phyloP scores from a whole-genome alignment of 176 grass and related monocot genomes.

The Panicum miliaceum region DNA sequence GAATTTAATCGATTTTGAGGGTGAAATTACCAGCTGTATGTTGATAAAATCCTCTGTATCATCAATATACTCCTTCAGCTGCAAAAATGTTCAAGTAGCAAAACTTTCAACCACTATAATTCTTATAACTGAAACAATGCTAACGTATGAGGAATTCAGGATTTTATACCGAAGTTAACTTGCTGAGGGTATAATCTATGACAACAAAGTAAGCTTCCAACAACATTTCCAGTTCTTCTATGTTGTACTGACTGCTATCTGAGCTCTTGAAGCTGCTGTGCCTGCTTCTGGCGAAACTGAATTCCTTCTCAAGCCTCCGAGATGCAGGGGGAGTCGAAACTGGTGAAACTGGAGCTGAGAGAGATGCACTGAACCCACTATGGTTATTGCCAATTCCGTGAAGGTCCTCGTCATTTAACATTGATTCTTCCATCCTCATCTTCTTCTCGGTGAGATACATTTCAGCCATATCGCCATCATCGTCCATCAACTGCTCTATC shows the following conservation, averaged over 20 bases:
- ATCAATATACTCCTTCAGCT: constrained; percentile 99
- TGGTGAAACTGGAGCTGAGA: constrained; percentile 90
- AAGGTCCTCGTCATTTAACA: constrained; percentile 58
- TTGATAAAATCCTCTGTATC: constrained; percentile 98
- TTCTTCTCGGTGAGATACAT: constrained; percentile 99
- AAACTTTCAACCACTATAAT: constrained; percentile 18
- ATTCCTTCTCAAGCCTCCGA: constrained; percentile 67
- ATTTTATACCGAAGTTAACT: constrained; percentile 75
- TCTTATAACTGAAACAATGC: background rate
- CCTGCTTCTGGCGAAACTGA: constrained; percentile 71
- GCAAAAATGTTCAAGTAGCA: constrained; percentile 40
- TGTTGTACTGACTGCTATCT: constrained; percentile 56
- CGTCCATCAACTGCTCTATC: constrained; percentile 96
- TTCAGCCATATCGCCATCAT: constrained; percentile 99
- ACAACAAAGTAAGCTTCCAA: constrained; percentile 97
- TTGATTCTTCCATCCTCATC: constrained; percentile 63
- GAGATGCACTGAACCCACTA: constrained; percentile 56
- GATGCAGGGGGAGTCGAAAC: constrained; percentile 53
- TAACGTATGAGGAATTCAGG: constrained; percentile 15
- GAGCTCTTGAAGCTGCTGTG: constrained; percentile 73
- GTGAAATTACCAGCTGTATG: constrained; percentile 74
- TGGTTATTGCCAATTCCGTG: constrained; percentile 49
- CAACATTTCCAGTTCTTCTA: constrained; percentile 91
- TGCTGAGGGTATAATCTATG: constrained; percentile 82
- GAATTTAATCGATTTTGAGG: background rate